These are phyloP conservation scores for Hygrocybe coccinea DNA, from an alignment of 768 basidiomycete species.

Conservation along the genomic window DNA sequence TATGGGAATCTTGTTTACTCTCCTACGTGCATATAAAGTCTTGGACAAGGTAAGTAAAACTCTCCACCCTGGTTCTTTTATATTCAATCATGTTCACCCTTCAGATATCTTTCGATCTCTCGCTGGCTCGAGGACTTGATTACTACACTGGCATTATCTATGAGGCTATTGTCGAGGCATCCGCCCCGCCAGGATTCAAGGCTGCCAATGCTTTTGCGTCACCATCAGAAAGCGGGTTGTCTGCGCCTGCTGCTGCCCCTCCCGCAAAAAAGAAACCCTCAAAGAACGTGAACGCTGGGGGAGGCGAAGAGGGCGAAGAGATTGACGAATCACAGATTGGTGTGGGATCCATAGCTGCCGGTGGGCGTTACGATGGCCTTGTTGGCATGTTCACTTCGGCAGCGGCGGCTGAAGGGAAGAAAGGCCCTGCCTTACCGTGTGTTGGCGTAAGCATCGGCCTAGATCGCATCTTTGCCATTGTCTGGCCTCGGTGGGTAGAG, in stretches of 20 bases:
- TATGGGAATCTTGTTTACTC: slow-evolving; percentile 79
- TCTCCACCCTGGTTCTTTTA: neutral
- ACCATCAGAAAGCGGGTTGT: slow-evolving; percentile 18
- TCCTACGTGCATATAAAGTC: slow-evolving; percentile 76
- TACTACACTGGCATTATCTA: slow-evolving; percentile 99
- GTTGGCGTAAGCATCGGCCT: slow-evolving; percentile 90
- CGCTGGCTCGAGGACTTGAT: slow-evolving; percentile 94
- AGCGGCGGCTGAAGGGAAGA: slow-evolving; percentile 70
- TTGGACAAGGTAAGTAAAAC: slow-evolving; percentile 58
- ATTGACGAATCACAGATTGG: slow-evolving; percentile 91
- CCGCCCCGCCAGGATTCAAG: slow-evolving; percentile 83
- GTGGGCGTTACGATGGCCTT: slow-evolving; percentile 93
- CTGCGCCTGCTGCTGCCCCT: slow-evolving; percentile 28
- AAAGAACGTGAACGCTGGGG: slow-evolving; percentile 33
- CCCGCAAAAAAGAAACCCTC: slow-evolving; percentile 42
- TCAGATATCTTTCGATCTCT: slow-evolving; percentile 93
- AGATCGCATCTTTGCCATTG: slow-evolving; percentile 86
- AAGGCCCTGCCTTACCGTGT: slow-evolving; percentile 67
- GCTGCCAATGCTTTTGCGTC: slow-evolving; percentile 46
- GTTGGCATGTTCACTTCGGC: slow-evolving; percentile 88
- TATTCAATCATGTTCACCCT: neutral
- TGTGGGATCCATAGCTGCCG: slow-evolving; percentile 98
- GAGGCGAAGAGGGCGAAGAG: slow-evolving; percentile 62
- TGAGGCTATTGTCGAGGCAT: slow-evolving; percentile 90
- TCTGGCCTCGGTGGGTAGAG: slow-evolving; percentile 84